Evolutionary conservation across 2,329 filamentous ascomycete species (phyloP), one percentile per base, ranked within the genome.

Genomic region (Tolypocladium cylindrosporum): DNA sequence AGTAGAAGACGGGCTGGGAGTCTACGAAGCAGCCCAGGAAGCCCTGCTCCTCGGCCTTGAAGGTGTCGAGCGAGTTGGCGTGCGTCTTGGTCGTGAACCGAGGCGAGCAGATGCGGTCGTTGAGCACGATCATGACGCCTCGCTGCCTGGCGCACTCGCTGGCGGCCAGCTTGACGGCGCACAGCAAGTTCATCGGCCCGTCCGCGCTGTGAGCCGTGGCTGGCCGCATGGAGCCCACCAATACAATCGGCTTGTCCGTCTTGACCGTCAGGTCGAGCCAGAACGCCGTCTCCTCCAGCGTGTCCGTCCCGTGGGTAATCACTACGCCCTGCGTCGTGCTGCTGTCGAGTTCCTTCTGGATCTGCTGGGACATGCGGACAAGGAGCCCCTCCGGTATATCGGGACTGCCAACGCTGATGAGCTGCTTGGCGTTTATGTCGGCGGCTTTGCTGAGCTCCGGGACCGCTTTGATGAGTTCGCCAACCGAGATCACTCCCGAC

Each of bases 251-350:
- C 67, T 86, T 86, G 37, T 74, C 74, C 50, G 77, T 81, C 62
- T 78, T 77, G 40, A 85, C 67, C 0, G 81, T 83, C 4, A 81
- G 69, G 61, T 86, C 80, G 10, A 87, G 71, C 71, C 85, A 86
- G 72, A 86, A 86, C 10, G 83, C 80, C 0, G 80, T 79, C 68
- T 87, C 84, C 64, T 86, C 84, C 1, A 87, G 73, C 0, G 82
- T 85, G 64, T 88, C 85, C 10, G 85, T 87, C 54, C 85, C 84
- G 63, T 87, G 84, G 0, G 84, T 86, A 56, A 88, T 72, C 7
- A 86, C 80, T 8, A 79, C 80, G 41, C 78, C 82, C 40, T 69
- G 70, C 55, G 69, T 52, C 19, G 48, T 63, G n/a, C 71, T 70
- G 58, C 65, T 67, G 34, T 77, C 74, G 4, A 84, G 71, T 57